Evolutionary conservation across 2,329 filamentous ascomycete genomes (phyloP).

Genomic region (Aspergillus puulaauensis): DNA sequence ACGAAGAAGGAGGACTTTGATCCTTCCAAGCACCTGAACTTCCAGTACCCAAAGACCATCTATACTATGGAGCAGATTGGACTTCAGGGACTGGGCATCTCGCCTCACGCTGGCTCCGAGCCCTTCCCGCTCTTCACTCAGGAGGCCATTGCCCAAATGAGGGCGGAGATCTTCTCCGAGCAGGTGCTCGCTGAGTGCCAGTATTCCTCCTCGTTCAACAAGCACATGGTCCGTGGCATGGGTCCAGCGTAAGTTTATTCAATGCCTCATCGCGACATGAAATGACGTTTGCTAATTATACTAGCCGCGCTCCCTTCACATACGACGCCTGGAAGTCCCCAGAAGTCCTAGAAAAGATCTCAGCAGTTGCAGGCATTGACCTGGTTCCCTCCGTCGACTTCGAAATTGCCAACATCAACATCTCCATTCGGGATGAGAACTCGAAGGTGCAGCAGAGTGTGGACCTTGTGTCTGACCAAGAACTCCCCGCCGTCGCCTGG

Average conservation of each 20-base stretch:
- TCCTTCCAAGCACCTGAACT: conserved; percentile 54
- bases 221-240: not conserved
- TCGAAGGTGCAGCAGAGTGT: not conserved
- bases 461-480: not conserved
- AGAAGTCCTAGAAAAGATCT: not conserved
- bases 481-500: conserved; percentile 30
- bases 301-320: not conserved
- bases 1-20: conserved; percentile 41
- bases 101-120: conserved; percentile 23
- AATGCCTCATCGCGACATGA: not conserved
- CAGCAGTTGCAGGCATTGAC: not conserved
- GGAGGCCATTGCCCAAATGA: conserved; percentile 63
- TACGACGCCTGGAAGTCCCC: not conserved
- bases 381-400: not conserved
- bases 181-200: not conserved
- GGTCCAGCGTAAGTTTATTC: not conserved
- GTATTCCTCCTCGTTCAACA: not conserved
- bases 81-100: conserved; percentile 52
- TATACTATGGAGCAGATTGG: conserved; percentile 58
- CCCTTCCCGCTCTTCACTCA: conserved; percentile 64
- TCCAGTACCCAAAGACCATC: conserved; percentile 49
- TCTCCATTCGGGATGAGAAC: not conserved
- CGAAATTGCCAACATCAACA: not conserved
- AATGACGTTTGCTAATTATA: not conserved
- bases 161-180: conserved; percentile 17